Evolutionary conservation across 2,329 filamentous ascomycete species (phyloP), one percentile per base, ranked within the genome.

Genomic region (Fusarium scirpi): DNA sequence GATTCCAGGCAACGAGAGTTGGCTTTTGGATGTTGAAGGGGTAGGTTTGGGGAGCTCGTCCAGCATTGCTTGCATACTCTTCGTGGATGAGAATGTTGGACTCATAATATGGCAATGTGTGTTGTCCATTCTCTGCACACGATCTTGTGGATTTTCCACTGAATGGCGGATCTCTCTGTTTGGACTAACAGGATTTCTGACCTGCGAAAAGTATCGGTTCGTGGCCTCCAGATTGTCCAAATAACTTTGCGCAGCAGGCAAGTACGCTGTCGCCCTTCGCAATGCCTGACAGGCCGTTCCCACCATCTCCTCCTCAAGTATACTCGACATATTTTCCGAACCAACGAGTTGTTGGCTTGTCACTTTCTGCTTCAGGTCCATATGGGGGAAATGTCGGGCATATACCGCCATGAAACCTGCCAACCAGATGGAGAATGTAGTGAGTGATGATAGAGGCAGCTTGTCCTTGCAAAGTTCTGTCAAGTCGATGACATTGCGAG

Each of bases 381-480:
- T 92, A 61, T 87, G 85, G 0, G 89, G 89, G 60, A 93, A 93
- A 73, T 90, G 87, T 46, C 85, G 83, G 13, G 87, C 88, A 76
- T 93, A 93, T 4, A 92, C 83, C 34, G 89, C 89, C 18, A 88
- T 84, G 72, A 92, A 91, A 0, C 87, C 86, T 1, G 90, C 89
- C 13, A 86, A 87, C 83, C 90, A 93, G 41, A 91, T 83, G 4
- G 90, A 87, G 74, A 92, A 93, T 6, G 88, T 85, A 6, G 90
- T 85, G 34, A 92, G 85, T 0, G 90, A 89, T 2, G 91, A 93
- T 77, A 92, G 87, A 2, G 90, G 88, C 3, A 92, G 80, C 58
- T 87, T 87, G 58, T 87, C 85, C 57, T 87, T 84, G 73, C 88
- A 90, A 6, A 89, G 87, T 16, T 86, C 84, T 18, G 91, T 85